Evolutionary conservation across 257 asterid species (phyloP), one percentile per base, ranked within the genome.

Genomic region (Nyctanthes arbortristis): DNA sequence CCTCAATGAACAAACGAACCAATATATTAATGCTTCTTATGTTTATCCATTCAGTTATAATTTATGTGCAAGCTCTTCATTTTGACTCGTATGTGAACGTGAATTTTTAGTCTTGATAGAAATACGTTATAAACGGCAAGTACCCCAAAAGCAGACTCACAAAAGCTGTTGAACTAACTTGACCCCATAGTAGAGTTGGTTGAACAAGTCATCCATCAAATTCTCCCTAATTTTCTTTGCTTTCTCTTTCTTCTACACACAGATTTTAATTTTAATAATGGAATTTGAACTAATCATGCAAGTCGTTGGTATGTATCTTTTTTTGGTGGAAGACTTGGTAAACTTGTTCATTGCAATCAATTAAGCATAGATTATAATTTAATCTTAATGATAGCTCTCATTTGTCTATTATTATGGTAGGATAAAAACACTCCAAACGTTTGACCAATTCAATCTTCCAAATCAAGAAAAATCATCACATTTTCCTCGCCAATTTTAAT

Each of bases 251-350:
- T 7, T 30, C 34, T 11, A 22, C 29, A 11, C 29, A 5, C 6
- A 58, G 14, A 14, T 20, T 31, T 12, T 8, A 14, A 33, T 16
- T 11, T 3, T 31, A 27, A 36, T 63, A 72, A 71, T 75, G 78
- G 77, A 67, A 55, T 75, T 76, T 75, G 73, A 78, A 66, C 82
- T 49, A 84, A 80, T 81, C 67, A 81, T 78, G 57, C 29, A 49
- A 52, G 69, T 59, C 75, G 61, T 72, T 81, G 81, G 81, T 79
- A 72, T 85, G 79, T 68, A 77, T 77, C 74, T 72, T 77, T 69
- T 63, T 65, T 73, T 70, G 54, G 75, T 70, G 54, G 75, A 36
- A 67, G 89, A 84, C 83, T 76, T 66, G 79, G 85, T 82, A 75
- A 80, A 80, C 76, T 36, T 69, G 29, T 30, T 67, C 8, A n/a